phyloP scores from a whole-genome alignment of 225 moss, liverwort and hornwort species.

The Pleurozium schreberi region DNA sequence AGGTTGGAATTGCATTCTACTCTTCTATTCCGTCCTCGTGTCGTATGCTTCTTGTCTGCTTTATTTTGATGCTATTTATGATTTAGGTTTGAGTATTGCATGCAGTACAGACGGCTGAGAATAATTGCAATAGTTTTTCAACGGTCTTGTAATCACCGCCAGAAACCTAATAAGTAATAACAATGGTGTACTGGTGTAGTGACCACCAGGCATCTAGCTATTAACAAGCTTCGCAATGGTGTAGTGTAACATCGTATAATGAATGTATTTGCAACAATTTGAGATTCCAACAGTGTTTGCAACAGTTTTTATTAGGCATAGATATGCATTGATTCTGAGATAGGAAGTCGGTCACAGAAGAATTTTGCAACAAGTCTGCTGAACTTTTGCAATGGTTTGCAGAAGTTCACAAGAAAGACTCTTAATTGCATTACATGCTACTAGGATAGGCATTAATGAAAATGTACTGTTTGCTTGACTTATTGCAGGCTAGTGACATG shows the following conservation, averaged over 20 bases:
- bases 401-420: no score
- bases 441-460: no score
- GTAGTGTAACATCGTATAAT: not conserved
- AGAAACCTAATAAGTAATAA: no score
- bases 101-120: not conserved
- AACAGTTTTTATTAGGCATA: not conserved
- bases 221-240: not conserved
- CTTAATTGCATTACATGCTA: no score
- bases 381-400: not conserved
- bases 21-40: not conserved
- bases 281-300: not conserved
- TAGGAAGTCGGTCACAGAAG: not conserved
- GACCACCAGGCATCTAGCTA: not conserved
- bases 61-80: not conserved
- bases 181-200: not conserved
- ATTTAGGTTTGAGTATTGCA: not conserved
- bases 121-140: not conserved
- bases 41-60: no score
- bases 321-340: not conserved
- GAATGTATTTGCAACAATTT: not conserved
- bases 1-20: not conserved
- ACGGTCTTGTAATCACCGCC: no score
- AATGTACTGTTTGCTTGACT: no score
- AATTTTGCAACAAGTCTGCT: not conserved
- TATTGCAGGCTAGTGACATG: not conserved